These are phyloP conservation scores for Fusarium papillatum DNA, from an alignment of 2,329 filamentous ascomycete genomes.

Conservation along the genomic window DNA sequence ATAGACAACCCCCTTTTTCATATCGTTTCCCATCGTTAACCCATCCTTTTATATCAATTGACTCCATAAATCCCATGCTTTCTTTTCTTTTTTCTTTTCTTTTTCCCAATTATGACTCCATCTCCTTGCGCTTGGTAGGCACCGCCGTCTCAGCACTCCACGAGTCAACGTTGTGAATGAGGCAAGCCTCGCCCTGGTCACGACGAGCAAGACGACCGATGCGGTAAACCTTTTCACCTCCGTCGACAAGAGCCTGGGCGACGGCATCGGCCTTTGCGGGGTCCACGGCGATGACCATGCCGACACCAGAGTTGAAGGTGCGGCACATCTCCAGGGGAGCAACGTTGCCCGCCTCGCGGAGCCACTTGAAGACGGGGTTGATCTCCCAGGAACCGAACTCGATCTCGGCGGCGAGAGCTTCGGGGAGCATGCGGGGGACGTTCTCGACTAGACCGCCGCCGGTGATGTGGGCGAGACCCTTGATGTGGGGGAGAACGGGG, in stretches of 20 bases:
- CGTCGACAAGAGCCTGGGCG: constrained; percentile 69
- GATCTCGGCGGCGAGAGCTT: constrained; percentile 82
- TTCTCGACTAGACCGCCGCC: constrained; percentile 95
- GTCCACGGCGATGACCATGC: constrained; percentile 91
- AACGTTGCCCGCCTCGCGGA: constrained; percentile 81
- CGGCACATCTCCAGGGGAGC: constrained; percentile 85
- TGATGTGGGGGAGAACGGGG: constrained; percentile 76
- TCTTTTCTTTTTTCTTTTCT: constrained; percentile 14
- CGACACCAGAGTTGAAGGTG: constrained; percentile 95
- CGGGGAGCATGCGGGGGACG: constrained; percentile 92
- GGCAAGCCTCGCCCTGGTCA: constrained; percentile 53
- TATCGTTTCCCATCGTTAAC: constrained; percentile 29
- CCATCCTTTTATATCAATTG: constrained; percentile 16
- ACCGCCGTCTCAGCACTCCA: constrained; percentile 46
- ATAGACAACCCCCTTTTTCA: constrained; percentile 24
- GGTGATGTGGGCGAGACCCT: constrained; percentile 97
- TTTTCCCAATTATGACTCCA: constrained; percentile 30
- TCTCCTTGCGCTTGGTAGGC: constrained; percentile 43
- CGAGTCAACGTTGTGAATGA: constrained; percentile 50
- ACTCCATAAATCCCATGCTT: constrained; percentile 33
- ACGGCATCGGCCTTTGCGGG: constrained; percentile 73
- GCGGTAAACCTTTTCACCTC: constrained; percentile 78
- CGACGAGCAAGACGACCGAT: constrained; percentile 80
- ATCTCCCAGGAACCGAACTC: constrained; percentile 83
- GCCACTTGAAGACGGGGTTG: constrained; percentile 87